Evolutionary conservation across 768 basidiomycete genomes (phyloP).

Genomic region (Mycena vitilis): DNA sequence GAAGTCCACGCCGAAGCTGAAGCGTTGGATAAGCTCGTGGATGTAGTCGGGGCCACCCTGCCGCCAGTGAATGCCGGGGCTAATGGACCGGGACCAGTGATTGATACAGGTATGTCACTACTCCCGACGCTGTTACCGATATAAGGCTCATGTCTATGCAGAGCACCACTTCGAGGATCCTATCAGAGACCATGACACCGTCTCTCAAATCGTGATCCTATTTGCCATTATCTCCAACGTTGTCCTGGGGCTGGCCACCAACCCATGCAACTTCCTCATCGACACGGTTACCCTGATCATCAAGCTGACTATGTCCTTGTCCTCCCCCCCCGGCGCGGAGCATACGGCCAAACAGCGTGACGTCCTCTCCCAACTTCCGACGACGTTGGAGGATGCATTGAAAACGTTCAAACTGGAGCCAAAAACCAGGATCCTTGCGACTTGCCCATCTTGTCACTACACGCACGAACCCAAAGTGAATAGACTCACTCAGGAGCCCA

Average conservation of each 20-base stretch:
- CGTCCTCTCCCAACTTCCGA: constrained; percentile 28
- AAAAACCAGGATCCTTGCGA: constrained; percentile 30
- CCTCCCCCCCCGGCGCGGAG: constrained; percentile 22
- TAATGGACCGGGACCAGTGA: constrained; percentile 13
- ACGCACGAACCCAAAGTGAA: constrained; percentile 30
- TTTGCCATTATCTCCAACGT: constrained; percentile 29
- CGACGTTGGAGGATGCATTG: constrained; percentile 29
- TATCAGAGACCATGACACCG: constrained; percentile 21
- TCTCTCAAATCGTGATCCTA: constrained; percentile 27
- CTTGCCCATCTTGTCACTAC: constrained; percentile 29
- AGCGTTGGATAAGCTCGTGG: constrained; percentile 27
- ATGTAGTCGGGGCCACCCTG: constrained; percentile 25
- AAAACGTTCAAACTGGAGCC: constrained; percentile 32
- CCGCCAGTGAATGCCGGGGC: constrained; percentile 16
- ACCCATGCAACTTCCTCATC: constrained; percentile 35
- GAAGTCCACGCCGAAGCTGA: constrained; percentile 23
- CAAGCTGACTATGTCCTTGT: constrained; percentile 28
- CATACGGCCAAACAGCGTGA: constrained; percentile 26
- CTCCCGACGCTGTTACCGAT: constrained; percentile 2
- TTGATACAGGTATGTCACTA: constrained; percentile 26
- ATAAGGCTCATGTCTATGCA: constrained; percentile 12
- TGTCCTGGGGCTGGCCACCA: constrained; percentile 27
- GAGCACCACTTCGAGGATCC: constrained; percentile 35
- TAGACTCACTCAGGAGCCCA: constrained; percentile 28
- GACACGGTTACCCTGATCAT: constrained; percentile 31